Base-by-base conservation (phyloP, 2,329 filamentous ascomycete genomes). In the Cercospora zeae-maydis region DNA sequence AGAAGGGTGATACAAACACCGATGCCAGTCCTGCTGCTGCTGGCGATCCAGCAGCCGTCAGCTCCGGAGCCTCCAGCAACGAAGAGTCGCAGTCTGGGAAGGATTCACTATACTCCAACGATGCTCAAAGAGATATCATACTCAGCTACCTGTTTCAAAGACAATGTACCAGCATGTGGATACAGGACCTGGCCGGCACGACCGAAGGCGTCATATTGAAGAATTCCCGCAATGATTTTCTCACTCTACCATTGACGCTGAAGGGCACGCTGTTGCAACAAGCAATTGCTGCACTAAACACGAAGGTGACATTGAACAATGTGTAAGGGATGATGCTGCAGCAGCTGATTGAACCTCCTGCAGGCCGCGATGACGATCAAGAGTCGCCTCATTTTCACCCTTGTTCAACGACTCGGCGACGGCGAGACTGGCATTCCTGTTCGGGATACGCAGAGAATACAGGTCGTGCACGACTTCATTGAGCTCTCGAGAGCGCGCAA, bases 141-240 rank as follows among this genome's bases (percentile, higher is more conserved):
- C 37, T 90, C 64, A 92, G 90, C 77, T 91, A 91, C 74, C 80
- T 93, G 27, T 91, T 91, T 76, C 89, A 92, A 75, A 88, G 92
- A 74, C 89, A 92, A 77, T 91, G 88, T 72, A 84, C 85, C 11
- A 84, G 86, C 65, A 81, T 91, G 34, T 92, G 90, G 90, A 86
- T 92, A 19, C 85, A 85, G 33, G 87, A 91, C 69, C 85, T 83
- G 36, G 86, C 82, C 54, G 88, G 87, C 11, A 84, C 88, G 67
- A 76, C 86, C 5, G 89, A 92, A 74, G 90, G 90, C 67, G 88
- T 92, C 30, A 77, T 93, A 19, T 78, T 93, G 53, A 84, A 89
- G 67, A 91, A 90, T 72, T 74, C 81, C 16, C 49, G 49, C 19
- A 60, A 54, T 83, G 83, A 66, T 2, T 59, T 59, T 27, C 31